phyloP scores from a whole-genome alignment of 1,139 yeast species.

The Citeromyces siamensis region DNA sequence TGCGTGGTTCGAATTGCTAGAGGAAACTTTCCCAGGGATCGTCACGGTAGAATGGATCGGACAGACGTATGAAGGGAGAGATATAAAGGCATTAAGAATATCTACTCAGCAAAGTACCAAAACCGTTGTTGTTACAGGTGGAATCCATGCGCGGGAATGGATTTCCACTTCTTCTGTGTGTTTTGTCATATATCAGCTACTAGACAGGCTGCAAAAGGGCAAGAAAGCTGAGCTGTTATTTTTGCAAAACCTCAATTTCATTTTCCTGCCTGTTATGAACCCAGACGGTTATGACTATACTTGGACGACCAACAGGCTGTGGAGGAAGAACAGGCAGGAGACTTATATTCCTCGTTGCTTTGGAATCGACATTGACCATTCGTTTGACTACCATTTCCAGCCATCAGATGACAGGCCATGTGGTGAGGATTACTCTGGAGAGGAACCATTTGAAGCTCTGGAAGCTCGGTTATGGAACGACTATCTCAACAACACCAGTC shows the following conservation, averaged over 20 bases:
- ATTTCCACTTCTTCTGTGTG: slow-evolving; percentile 61
- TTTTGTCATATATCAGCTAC: slow-evolving; percentile 43
- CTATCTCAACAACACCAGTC: slow-evolving; percentile 48
- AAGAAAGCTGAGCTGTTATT: slow-evolving; percentile 25
- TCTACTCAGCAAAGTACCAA: slow-evolving; percentile 31
- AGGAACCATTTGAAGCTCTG: slow-evolving; percentile 59
- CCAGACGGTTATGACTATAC: slow-evolving; percentile 87
- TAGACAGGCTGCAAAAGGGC: slow-evolving; percentile 33
- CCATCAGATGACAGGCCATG: slow-evolving; percentile 56
- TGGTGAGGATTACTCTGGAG: slow-evolving; percentile 76
- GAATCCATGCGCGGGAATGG: slow-evolving; percentile 91
- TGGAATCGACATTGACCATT: slow-evolving; percentile 83
- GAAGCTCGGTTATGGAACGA: slow-evolving; percentile 58
- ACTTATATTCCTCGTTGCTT: slow-evolving; percentile 55
- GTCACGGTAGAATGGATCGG: slow-evolving; percentile 58
- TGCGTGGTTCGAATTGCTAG: slow-evolving; percentile 55
- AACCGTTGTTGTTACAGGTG: slow-evolving; percentile 72
- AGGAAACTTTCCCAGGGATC: slow-evolving; percentile 44
- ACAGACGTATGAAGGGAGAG: slow-evolving; percentile 60
- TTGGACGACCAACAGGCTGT: slow-evolving; percentile 69
- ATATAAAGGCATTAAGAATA: slow-evolving; percentile 53
- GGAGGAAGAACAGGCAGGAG: slow-evolving; percentile 84
- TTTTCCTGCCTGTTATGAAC: slow-evolving; percentile 72
- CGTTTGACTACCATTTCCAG: slow-evolving; percentile 68
- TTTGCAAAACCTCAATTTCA: slow-evolving; percentile 46